Evolutionary conservation across 139 green algal species (phyloP).

Genomic region (Asterochloris erici): DNA sequence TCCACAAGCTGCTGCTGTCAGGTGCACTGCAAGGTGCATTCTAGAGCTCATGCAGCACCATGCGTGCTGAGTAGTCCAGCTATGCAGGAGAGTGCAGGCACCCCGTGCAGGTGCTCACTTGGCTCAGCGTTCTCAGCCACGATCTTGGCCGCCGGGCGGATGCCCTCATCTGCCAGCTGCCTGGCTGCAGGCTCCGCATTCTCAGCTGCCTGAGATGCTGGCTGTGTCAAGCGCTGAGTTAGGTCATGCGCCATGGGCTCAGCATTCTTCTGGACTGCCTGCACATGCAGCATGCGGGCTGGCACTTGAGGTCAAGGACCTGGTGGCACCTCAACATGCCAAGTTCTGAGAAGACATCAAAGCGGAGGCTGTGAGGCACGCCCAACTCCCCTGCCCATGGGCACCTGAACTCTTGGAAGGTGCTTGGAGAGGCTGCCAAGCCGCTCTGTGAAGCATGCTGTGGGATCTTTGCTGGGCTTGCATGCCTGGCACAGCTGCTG

Average conservation of each 20-base stretch:
- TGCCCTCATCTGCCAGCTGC: constrained; percentile 6
- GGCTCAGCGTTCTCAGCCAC: constrained; percentile 10
- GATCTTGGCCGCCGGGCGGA: constrained; percentile 6
- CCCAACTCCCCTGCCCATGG: no score
- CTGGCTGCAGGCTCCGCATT: constrained; percentile 10
- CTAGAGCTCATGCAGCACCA: no score
- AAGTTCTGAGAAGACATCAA: neutral
- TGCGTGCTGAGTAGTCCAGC: neutral
- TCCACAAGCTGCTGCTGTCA: no score
- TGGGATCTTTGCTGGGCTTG: no score
- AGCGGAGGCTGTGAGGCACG: neutral
- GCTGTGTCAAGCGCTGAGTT: constrained; percentile 2
- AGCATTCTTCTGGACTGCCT: constrained; percentile 13
- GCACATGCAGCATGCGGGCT: neutral
- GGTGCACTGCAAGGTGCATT: no score
- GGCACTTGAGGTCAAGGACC: neutral
- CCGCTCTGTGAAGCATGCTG: no score
- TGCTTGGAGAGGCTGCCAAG: no score
- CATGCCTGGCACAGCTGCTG: no score
- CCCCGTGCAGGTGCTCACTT: neutral
- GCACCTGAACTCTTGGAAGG: no score
- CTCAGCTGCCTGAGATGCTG: constrained; percentile 1
- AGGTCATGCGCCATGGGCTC: constrained; percentile 17
- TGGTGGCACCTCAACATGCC: neutral
- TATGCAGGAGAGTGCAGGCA: neutral